Evolutionary conservation across 73 alveolate species (phyloP).

Genomic region (Paraurostyla sp.): DNA sequence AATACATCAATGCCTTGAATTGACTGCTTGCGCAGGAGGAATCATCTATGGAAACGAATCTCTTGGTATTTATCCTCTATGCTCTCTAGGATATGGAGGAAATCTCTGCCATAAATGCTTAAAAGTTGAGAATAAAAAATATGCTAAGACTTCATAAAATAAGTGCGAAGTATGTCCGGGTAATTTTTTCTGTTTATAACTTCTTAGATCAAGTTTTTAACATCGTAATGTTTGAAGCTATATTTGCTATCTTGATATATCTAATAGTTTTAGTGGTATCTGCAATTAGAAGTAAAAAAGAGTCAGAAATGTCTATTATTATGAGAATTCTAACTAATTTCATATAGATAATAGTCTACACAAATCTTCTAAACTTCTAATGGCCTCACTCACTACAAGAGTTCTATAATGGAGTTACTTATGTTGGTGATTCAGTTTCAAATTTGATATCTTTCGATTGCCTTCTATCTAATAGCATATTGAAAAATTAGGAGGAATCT

Average conservation of each 20-base stretch:
- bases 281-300: not conserved
- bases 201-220: not conserved
- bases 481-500: not conserved
- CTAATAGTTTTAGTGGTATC: not conserved
- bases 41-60: not conserved
- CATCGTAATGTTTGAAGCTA: not conserved
- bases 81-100: constrained; percentile 44
- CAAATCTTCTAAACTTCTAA: not conserved
- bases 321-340: constrained; percentile 20
- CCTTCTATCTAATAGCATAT: not conserved
- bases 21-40: constrained; percentile 40
- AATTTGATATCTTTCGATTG: constrained; percentile 29
- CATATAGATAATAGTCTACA: not conserved
- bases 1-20: not conserved
- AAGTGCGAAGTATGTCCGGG: constrained; percentile 39
- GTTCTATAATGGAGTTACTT: not conserved
- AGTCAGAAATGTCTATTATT: not conserved
- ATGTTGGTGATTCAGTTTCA: constrained; percentile 3
- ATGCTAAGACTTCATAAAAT: not conserved
- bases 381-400: constrained; percentile 5
- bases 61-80: not conserved
- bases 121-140: not conserved
- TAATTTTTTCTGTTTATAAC: too few relatives aligned
- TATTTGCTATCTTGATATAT: not conserved
- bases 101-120: constrained; percentile 34